Percentiles rank a stretch among this genome's conserved stretches.
phyloP scores from a whole-genome alignment of 805 yeast genomes.

The Nakazawaea pomicola region DNA sequence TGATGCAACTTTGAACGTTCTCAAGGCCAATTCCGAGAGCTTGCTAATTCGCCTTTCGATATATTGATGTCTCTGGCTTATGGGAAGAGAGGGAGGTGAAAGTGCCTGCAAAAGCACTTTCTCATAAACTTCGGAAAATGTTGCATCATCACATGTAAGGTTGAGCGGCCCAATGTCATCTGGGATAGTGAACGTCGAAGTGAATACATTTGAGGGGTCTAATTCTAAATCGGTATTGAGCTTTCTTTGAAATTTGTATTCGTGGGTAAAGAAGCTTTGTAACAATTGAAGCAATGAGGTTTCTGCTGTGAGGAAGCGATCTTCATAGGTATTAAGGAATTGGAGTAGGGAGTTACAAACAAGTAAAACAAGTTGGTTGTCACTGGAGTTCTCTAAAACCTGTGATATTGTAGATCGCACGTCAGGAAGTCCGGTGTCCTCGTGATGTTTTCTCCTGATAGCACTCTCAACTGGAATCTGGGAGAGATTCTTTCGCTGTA shows the following conservation, averaged over 20 bases:
- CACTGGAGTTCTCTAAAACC: neutral
- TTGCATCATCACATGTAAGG: neutral
- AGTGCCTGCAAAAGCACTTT: slow-evolving; percentile 2
- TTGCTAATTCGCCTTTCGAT: neutral
- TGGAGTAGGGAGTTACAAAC: neutral
- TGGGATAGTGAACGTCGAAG: neutral
- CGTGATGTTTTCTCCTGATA: too few species aligned
- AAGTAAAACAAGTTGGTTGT: slow-evolving; percentile 1
- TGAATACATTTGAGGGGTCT: neutral
- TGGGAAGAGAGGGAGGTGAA: neutral
- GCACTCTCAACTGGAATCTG: neutral
- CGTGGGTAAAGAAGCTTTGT: slow-evolving; percentile 1
- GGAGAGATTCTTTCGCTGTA: neutral
- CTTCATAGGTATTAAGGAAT: neutral
- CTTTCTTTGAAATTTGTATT: neutral
- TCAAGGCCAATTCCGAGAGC: neutral
- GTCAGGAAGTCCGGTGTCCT: neutral
- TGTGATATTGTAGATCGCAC: neutral
- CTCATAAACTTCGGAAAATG: slow-evolving; percentile 2
- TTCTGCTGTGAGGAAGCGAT: neutral
- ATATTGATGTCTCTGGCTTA: neutral
- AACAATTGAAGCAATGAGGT: neutral
- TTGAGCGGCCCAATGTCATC: neutral
- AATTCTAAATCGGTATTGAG: neutral
- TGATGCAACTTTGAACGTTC: neutral